Evolutionary conservation across 1,139 yeast genomes (phyloP), one percentile per base, ranked within the genome.

Genomic region (Yamadazyma oceani): DNA sequence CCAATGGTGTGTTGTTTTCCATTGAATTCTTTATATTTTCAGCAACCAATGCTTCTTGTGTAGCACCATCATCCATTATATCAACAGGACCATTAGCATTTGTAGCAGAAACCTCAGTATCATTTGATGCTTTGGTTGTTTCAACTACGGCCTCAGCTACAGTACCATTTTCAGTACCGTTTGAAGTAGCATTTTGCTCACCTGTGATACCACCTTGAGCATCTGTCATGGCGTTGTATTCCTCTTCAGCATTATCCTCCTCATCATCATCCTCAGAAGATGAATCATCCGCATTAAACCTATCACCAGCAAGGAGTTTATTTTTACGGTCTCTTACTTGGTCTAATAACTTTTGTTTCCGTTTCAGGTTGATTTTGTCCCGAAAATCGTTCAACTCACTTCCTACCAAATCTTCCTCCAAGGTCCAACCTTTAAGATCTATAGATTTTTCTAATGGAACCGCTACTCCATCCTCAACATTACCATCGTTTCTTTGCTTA

Each of bases 311-410:
- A 42, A 81, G 66, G 31, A 80, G 66, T 42, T 72, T 70, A 50
- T 76, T 80, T 41, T 80, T 73, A 44, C 74, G 63, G 38, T 78
- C 84, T 45, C 80, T 64, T 1, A 79, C 84, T 40, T 72, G 72
- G 17, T 74, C 79, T 26, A 75, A 55, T 34, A 74, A 66, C 41
- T 69, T 72, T 38, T 74, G 73, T 34, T 71, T 68, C 37, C 76
- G 60, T 35, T 61, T 66, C 3, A 57, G 57, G 22, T 69, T 67
- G 1, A 83, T 67, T 19, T 55, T 56, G 17, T 66, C 72, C 34
- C 69, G 69, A 50, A 77, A 83, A 9, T 63, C 64, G 2, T 62
- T 56, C 28, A 82, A 59, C 16, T 80, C 86, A 3, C 64, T 53
- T 0, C 79, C 82, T 13, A 57, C 57, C 15, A 84, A 57, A 0